Evolutionary conservation across 805 yeast genomes (phyloP).

Genomic region (Candida suzukii): DNA sequence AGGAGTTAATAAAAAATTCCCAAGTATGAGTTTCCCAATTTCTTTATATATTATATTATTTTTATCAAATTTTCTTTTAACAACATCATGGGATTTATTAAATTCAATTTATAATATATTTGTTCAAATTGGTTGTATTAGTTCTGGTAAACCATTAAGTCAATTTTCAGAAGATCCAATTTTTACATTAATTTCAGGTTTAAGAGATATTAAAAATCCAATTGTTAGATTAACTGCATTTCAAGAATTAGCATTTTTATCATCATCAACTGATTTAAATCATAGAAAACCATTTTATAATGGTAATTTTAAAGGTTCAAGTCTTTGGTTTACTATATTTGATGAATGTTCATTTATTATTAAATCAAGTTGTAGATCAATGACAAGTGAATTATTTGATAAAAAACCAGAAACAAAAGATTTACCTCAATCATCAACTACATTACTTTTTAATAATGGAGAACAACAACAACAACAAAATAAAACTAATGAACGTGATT

Average conservation of each 20-base stretch:
- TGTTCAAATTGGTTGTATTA: conserved; percentile 65
- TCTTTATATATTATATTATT: conserved; percentile 23
- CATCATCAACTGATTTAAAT: conserved; percentile 41
- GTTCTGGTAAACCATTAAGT: conserved; percentile 56
- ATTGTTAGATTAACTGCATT: conserved; percentile 59
- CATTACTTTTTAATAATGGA: too few relatives aligned
- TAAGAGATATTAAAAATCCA: conserved; percentile 39
- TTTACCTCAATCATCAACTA: too few relatives aligned
- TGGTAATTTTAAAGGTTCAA: conserved; percentile 36
- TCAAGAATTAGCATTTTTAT: conserved; percentile 65
- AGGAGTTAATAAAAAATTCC: conserved; percentile 34
- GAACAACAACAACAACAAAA: too few relatives aligned
- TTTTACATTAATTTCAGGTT: conserved; percentile 56
- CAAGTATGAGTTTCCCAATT: conserved; percentile 29
- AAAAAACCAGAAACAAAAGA: neutral
- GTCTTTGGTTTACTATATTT: conserved; percentile 51
- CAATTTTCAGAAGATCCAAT: conserved; percentile 54
- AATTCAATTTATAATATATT: conserved; percentile 58
- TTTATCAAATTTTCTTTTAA: conserved; percentile 27
- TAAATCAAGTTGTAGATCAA: conserved; percentile 26
- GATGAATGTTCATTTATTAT: conserved; percentile 55
- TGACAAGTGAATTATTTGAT: conserved; percentile 16
- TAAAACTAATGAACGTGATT: conserved; percentile 17
- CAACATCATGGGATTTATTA: conserved; percentile 44
- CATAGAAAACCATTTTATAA: conserved; percentile 49